Conservation (phyloP, 2,329 filamentous ascomycete species). For the Hypoxylon sp. region DNA sequence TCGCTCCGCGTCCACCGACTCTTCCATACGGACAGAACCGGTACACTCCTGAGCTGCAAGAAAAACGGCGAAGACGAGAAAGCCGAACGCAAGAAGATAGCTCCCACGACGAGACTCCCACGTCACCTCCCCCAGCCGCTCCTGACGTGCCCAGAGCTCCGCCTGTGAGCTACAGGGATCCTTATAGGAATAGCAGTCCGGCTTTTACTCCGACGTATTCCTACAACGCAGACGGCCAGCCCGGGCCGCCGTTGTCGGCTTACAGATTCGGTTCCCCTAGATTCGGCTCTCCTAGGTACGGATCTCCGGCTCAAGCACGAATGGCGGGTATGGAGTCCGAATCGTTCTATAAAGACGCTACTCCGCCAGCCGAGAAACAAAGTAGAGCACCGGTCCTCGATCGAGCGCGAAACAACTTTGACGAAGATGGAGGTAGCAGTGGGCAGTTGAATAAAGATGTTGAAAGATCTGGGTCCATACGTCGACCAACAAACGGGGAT, state of each 20-base stretch:
- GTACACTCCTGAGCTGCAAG: slow-evolving; percentile 58
- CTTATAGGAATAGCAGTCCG: slow-evolving; percentile 57
- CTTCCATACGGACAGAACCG: slow-evolving; percentile 61
- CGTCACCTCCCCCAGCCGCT: slow-evolving; percentile 61
- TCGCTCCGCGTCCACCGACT: slow-evolving; percentile 71
- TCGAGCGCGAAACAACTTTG: slow-evolving; percentile 48
- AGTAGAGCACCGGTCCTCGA: slow-evolving; percentile 49
- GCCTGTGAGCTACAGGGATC: slow-evolving; percentile 68
- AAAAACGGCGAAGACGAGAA: slow-evolving; percentile 59
- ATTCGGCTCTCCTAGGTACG: slow-evolving; percentile 42
- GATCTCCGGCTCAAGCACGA: slow-evolving; percentile 37
- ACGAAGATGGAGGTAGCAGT: slow-evolving; percentile 43
- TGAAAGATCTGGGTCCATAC: slow-evolving; percentile 45
- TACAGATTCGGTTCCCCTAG: slow-evolving; percentile 45
- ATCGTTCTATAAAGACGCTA: slow-evolving; percentile 51
- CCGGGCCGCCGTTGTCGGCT: slow-evolving; percentile 49
- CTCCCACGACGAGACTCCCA: slow-evolving; percentile 51
- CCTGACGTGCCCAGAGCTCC: slow-evolving; percentile 72
- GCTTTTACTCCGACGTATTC: slow-evolving; percentile 51
- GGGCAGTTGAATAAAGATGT: slow-evolving; percentile 36
- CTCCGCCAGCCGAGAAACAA: slow-evolving; percentile 44
- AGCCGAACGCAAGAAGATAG: slow-evolving; percentile 59
- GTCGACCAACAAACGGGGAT: slow-evolving; percentile 49
- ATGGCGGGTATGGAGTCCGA: slow-evolving; percentile 51
- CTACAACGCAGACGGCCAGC: slow-evolving; percentile 49